Evolutionary conservation across 2,329 filamentous ascomycete genomes (phyloP).

Genomic region (Massarina eburnea): DNA sequence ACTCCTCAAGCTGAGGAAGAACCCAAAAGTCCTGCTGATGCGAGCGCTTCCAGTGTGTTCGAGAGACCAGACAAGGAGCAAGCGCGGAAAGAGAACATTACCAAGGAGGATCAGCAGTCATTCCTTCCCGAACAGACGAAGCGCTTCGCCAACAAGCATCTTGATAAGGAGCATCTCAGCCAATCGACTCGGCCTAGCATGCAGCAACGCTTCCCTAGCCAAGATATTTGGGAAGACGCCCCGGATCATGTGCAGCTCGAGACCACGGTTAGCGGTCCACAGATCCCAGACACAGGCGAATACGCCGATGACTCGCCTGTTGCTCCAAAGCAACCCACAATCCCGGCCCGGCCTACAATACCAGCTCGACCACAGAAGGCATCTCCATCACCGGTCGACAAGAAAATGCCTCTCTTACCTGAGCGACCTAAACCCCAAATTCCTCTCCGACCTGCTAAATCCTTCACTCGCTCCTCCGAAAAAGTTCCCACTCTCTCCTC

Average conservation of each 20-base stretch:
- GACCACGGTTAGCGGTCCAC: constrained; percentile 65
- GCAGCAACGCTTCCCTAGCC: constrained; percentile 80
- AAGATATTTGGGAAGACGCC: constrained; percentile 92
- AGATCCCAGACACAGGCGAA: constrained; percentile 51
- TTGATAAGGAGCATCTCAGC: constrained; percentile 54
- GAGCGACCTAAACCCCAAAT: constrained; percentile 66
- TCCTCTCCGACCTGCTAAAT: constrained; percentile 61
- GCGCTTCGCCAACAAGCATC: constrained; percentile 63
- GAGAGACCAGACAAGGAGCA: constrained; percentile 55
- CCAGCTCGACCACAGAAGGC: constrained; percentile 37
- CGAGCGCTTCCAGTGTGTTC: constrained; percentile 39
- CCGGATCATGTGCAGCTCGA: constrained; percentile 81
- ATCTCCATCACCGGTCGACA: constrained; percentile 53
- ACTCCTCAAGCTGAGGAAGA: constrained; percentile 69
- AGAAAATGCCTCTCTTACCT: constrained; percentile 54
- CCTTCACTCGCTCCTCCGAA: constrained; percentile 44
- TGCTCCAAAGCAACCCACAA: constrained; percentile 26
- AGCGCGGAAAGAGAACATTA: constrained; percentile 47
- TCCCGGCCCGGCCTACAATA: constrained; percentile 33
- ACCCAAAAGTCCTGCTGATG: constrained; percentile 41
- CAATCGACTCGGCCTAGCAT: constrained; percentile 53
- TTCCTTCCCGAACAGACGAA: constrained; percentile 50
- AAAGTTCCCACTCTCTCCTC: constrained; percentile 35
- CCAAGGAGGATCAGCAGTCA: constrained; percentile 44
- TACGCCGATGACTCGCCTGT: constrained; percentile 37